A percentile compares a stretch with the other conserved stretches of the same genome.
Conservation (phyloP, 257 asterid species). For the Catharanthus roseus region DNA sequence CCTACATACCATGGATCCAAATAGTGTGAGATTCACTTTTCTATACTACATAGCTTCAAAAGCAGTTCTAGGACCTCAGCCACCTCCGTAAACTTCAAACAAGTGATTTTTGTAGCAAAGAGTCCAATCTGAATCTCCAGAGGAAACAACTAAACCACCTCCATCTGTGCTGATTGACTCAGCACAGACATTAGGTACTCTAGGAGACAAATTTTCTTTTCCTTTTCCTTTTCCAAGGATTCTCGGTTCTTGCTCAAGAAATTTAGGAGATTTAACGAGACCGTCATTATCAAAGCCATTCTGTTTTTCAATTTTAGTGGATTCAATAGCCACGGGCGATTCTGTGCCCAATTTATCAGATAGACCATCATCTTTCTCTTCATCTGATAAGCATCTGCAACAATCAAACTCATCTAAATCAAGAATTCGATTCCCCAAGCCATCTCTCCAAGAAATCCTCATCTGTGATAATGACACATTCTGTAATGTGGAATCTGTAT, state of each 20-base stretch:
- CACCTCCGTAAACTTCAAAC: slow-evolving; percentile 25
- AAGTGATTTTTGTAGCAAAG: slow-evolving; percentile 30
- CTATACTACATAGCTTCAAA: not conserved
- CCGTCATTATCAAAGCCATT: slow-evolving; percentile 17
- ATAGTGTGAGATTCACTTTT: not conserved
- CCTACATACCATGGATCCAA: not conserved
- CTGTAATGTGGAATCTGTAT: slow-evolving; percentile 43
- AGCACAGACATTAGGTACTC: slow-evolving; percentile 28
- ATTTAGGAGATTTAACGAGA: slow-evolving; percentile 33
- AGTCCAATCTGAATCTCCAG: slow-evolving; percentile 75
- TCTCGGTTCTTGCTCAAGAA: slow-evolving; percentile 48
- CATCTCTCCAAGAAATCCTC: slow-evolving; percentile 82
- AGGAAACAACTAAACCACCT: slow-evolving; percentile 53
- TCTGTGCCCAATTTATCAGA: slow-evolving; percentile 16
- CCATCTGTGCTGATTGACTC: slow-evolving; percentile 77
- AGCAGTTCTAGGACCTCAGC: not conserved
- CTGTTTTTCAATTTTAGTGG: slow-evolving; percentile 15
- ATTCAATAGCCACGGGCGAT: slow-evolving; percentile 5
- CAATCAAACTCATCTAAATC: slow-evolving; percentile 54
- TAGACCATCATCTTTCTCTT: slow-evolving; percentile 33
- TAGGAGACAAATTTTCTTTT: slow-evolving; percentile 21
- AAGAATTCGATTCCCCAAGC: slow-evolving; percentile 23
- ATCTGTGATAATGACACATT: slow-evolving; percentile 41
- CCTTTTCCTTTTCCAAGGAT: slow-evolving; percentile 32
- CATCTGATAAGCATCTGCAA: slow-evolving; percentile 69